A percentile compares a stretch with the other conserved stretches of the same genome.
These are phyloP conservation scores for Agarophyton chilense DNA, from an alignment of 23 red algal species.

Conservation along the genomic window DNA sequence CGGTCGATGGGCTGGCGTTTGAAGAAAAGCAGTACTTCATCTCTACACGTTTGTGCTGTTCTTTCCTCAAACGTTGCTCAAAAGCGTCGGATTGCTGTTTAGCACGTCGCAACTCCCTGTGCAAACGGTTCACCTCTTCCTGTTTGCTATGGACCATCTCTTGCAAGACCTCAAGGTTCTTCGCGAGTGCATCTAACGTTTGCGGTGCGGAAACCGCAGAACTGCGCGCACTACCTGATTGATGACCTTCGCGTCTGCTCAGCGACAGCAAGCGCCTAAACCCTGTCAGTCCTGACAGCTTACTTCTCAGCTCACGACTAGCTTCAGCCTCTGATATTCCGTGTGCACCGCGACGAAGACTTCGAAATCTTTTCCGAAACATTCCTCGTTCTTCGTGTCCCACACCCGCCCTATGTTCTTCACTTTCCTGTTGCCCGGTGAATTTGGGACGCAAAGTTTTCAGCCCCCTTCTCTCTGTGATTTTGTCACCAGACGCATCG, in stretches of 20 bases:
- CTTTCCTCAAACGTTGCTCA: neutral
- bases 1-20: neutral
- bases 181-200: neutral
- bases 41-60: neutral
- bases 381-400: neutral
- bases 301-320: neutral
- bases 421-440: neutral
- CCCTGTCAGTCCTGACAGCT: neutral
- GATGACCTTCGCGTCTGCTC: too few species aligned
- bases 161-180: neutral
- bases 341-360: neutral
- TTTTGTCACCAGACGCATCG: neutral
- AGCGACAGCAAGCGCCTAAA: neutral
- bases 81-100: neutral
- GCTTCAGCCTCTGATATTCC: neutral
- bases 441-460: too few species aligned
- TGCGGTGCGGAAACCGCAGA: neutral
- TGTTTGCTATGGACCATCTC: neutral
- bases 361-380: neutral
- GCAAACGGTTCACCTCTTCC: neutral
- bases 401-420: neutral
- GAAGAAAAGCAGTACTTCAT: neutral
- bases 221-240: neutral
- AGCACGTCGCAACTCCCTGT: neutral
- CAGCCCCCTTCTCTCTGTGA: too few species aligned